Percentiles rank a stretch among this genome's conserved stretches.
These are phyloP conservation scores for Penicillium desertorum DNA, from an alignment of 495 filamentous ascomycete genomes.

Conservation along the genomic window DNA sequence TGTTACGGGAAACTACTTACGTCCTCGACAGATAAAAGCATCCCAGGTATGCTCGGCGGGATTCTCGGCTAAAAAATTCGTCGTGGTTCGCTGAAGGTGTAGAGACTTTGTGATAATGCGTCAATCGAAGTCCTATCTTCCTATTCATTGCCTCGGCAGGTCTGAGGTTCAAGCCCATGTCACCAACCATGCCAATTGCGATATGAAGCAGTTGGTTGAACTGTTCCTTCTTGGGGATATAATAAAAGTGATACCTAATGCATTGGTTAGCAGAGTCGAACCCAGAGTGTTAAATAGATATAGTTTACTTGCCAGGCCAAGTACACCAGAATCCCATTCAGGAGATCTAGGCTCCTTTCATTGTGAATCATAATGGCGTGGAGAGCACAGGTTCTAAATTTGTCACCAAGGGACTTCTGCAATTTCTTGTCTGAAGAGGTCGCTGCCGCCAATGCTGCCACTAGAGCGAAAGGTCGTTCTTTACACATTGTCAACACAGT, in stretches of 20 bases:
- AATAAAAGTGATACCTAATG: background rate
- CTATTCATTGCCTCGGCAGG: background rate
- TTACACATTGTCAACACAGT: background rate
- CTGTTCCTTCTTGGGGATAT: background rate
- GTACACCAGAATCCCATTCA: background rate
- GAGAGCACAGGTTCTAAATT: background rate
- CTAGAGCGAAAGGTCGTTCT: background rate
- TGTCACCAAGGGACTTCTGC: background rate
- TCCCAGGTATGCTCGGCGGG: background rate
- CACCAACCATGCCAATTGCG: background rate
- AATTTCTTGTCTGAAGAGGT: background rate
- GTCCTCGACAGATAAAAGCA: background rate
- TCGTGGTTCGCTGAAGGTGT: background rate
- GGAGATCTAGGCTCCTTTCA: slow-evolving; percentile 2
- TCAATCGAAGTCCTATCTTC: background rate
- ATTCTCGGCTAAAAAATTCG: background rate
- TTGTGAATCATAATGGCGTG: background rate
- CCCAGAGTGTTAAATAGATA: background rate
- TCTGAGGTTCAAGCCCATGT: background rate
- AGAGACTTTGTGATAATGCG: background rate
- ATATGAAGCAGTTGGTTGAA: background rate
- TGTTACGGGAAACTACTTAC: background rate
- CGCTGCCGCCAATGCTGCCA: background rate
- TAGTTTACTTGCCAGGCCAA: background rate
- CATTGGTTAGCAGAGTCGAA: background rate